Evolutionary conservation across 176 grass and related monocot species (phyloP).

Genomic region (Oryza nivara): DNA sequence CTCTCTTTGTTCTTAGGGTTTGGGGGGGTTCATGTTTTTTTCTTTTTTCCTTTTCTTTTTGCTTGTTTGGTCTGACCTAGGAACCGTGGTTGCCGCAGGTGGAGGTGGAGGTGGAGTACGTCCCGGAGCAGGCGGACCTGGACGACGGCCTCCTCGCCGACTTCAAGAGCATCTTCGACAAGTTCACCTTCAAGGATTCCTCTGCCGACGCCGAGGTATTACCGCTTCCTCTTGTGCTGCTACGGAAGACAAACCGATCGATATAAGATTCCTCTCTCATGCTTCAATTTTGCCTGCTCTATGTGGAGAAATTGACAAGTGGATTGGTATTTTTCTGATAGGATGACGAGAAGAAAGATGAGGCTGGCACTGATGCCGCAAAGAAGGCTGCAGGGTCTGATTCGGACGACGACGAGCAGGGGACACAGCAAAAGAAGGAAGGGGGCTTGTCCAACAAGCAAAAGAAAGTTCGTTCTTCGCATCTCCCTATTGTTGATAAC

Average conservation of each 20-base stretch:
- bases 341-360: slow-evolving; percentile 71
- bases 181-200: slow-evolving; percentile 83
- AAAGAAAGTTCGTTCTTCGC: slow-evolving; percentile 58
- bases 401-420: slow-evolving; percentile 74
- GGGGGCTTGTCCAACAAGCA: slow-evolving; percentile 86
- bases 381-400: slow-evolving; percentile 63
- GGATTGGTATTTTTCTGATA: slow-evolving; percentile 15
- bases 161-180: slow-evolving; percentile 80
- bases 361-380: slow-evolving; percentile 46
- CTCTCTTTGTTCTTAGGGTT: background rate
- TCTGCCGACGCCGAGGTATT: slow-evolving; percentile 48
- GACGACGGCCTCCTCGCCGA: slow-evolving; percentile 67
- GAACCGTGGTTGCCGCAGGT: slow-evolving; percentile 33
- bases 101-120: slow-evolving; percentile 82
- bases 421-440: slow-evolving; percentile 73
- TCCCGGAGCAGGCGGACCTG: slow-evolving; percentile 80
- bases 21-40: background rate
- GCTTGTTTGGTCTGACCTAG: background rate
- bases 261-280: background rate
- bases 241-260: background rate
- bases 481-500: slow-evolving; percentile 1
- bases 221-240: background rate
- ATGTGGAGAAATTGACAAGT: background rate
- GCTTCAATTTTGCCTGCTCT: background rate
- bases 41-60: no score